Base-by-base conservation (phyloP, 805 yeast genomes). In the Cyberlindnera veronae region DNA sequence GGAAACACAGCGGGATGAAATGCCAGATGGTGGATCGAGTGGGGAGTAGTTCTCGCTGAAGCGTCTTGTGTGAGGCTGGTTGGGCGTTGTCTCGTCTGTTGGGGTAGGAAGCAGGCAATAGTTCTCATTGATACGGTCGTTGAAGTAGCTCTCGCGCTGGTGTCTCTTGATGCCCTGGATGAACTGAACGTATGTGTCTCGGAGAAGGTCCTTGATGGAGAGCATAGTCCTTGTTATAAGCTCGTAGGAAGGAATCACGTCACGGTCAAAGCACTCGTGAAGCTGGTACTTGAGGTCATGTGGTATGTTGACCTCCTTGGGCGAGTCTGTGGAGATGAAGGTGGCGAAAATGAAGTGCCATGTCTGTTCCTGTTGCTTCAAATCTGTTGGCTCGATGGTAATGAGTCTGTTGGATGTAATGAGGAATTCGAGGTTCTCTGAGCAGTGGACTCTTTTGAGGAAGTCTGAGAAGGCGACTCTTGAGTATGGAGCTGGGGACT, bases 291-390 rank as follows among this genome's bases (percentile, higher is more conserved):
- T 55, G 12, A 51, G 32, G 6, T 54, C 57, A 29, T 51, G 53
- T 11, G 58, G 58, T n/a, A 55, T 51, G 39, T 55, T 54, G 8
- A 55, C 53, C 33, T 57, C 61, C 30, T 67, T 71, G 31, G 68
- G 59, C 39, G 70, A 68, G 32, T 57, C 60, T 36, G 60, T 66
- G 12, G 67, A 60, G 29, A 66, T 54, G 45, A 70, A 71, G 43
- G 67, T 72, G 50, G 65, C 67, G 49, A 67, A 51, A 15, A 55
- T 45, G 38, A 39, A 41, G 16, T 43, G 33, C 60, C 60, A 55
- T 2, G 50, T 29, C 20, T 39, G 50, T 6, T 31, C 42, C 23
- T 29, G 36, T 31, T 42, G 38, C 28, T 34, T 31, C 12, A 8
- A 5, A 18, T 41, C 42, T 3, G 31, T 26, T 2, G 32, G n/a